Percentiles rank a stretch among this genome's conserved stretches.
phyloP scores from a whole-genome alignment of 306 rosid species.

The Medicago ruthenica region DNA sequence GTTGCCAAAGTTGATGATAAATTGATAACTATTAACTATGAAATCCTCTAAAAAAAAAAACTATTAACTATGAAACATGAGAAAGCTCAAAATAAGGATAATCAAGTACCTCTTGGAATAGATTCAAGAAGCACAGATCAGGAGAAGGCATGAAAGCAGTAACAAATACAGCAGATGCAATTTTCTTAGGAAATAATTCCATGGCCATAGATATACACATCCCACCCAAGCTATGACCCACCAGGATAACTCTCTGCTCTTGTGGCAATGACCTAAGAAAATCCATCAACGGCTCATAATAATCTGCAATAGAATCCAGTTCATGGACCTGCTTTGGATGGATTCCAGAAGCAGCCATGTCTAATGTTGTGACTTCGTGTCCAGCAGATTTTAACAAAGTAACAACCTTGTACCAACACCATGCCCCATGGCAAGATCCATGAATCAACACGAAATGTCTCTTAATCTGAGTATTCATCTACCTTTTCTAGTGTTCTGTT shows the following conservation, averaged over 20 bases:
- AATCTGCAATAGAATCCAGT: slow-evolving; percentile 46
- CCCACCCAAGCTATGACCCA: slow-evolving; percentile 68
- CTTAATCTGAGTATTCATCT: background rate
- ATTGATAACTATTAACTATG: no score
- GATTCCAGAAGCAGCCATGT: slow-evolving; percentile 65
- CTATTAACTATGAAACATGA: no score
- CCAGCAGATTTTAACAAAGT: slow-evolving; percentile 50
- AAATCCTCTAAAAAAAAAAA: no score
- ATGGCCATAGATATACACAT: slow-evolving; percentile 56
- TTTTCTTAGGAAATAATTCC: slow-evolving; percentile 60
- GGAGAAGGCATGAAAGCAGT: slow-evolving; percentile 53
- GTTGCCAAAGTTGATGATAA: no score
- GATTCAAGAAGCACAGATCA: background rate
- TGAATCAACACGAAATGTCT: slow-evolving; percentile 66
- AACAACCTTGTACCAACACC: slow-evolving; percentile 69
- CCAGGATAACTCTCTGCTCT: slow-evolving; percentile 59
- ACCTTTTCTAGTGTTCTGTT: background rate
- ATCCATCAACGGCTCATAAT: slow-evolving; percentile 53
- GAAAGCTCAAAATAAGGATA: no score
- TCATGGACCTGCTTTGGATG: slow-evolving; percentile 47
- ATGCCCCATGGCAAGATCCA: slow-evolving; percentile 66
- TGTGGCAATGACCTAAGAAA: slow-evolving; percentile 45
- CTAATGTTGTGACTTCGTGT: slow-evolving; percentile 56
- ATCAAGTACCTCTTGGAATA: background rate
- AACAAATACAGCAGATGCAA: slow-evolving; percentile 56